These are phyloP conservation scores for Blastobotrys raffinosifermentans DNA, from an alignment of 1,139 yeast species.

Conservation along the genomic window DNA sequence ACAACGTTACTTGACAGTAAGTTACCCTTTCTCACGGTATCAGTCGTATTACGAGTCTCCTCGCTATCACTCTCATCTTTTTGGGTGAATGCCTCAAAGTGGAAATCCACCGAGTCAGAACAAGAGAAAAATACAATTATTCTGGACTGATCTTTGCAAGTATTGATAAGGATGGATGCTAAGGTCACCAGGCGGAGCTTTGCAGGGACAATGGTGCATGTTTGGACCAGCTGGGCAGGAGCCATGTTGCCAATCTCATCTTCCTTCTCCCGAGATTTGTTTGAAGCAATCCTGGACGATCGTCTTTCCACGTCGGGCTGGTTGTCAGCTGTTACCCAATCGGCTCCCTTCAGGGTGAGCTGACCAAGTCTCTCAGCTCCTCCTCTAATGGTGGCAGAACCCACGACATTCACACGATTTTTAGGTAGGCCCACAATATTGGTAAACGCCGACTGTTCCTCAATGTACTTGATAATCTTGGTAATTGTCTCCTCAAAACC, in stretches of 20 bases:
- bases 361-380: slow-evolving; percentile 78
- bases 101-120: slow-evolving; percentile 92
- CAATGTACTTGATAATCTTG: slow-evolving; percentile 56
- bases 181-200: slow-evolving; percentile 80
- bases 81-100: slow-evolving; percentile 63
- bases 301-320: slow-evolving; percentile 16
- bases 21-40: slow-evolving; percentile 49
- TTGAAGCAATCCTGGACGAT: slow-evolving; percentile 15
- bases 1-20: slow-evolving; percentile 43
- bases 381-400: slow-evolving; percentile 90
- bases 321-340: slow-evolving; percentile 46
- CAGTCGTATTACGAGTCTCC: slow-evolving; percentile 24
- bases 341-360: slow-evolving; percentile 60
- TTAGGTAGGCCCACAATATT: slow-evolving; percentile 55
- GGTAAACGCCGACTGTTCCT: slow-evolving; percentile 31
- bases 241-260: slow-evolving; percentile 41
- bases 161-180: slow-evolving; percentile 54
- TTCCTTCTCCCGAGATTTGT: slow-evolving; percentile 13
- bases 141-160: slow-evolving; percentile 40
- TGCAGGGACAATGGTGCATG: slow-evolving; percentile 78
- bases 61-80: slow-evolving; percentile 21
- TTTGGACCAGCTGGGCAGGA: slow-evolving; percentile 86
- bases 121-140: slow-evolving; percentile 88
- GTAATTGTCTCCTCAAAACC: slow-evolving; percentile 93
- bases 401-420: slow-evolving; percentile 67